Evolutionary conservation across 1,139 yeast genomes (phyloP).

Genomic region (Blastobotrys apis): DNA sequence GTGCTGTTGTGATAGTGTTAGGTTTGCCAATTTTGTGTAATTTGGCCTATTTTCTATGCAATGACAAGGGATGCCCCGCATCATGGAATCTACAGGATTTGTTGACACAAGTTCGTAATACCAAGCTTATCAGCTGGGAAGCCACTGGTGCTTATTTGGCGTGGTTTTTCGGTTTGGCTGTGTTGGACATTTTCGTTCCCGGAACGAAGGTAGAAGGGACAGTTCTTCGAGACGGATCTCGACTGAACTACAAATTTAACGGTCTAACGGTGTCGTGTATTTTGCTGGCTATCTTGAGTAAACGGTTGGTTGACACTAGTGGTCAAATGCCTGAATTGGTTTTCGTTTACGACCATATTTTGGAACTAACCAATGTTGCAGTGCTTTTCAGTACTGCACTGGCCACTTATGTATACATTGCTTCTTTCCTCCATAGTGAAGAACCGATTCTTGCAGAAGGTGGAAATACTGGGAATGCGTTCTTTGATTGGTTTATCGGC

Average conservation of each 20-base stretch:
- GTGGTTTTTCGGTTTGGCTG: slow-evolving; percentile 69
- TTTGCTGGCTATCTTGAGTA: slow-evolving; percentile 44
- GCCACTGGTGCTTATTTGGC: slow-evolving; percentile 63
- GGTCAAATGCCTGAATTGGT: slow-evolving; percentile 74
- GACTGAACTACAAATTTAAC: slow-evolving; percentile 71
- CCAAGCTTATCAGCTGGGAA: slow-evolving; percentile 28
- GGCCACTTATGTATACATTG: slow-evolving; percentile 60
- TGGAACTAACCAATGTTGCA: slow-evolving; percentile 61
- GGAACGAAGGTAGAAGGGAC: slow-evolving; percentile 69
- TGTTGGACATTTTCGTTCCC: slow-evolving; percentile 66
- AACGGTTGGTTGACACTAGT: slow-evolving; percentile 48
- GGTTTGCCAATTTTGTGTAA: slow-evolving; percentile 65
- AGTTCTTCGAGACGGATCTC: slow-evolving; percentile 67
- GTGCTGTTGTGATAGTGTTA: slow-evolving; percentile 62
- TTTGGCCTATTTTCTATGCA: slow-evolving; percentile 49
- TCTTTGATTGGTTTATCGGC: slow-evolving; percentile 97
- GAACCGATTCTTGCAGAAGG: slow-evolving; percentile 78
- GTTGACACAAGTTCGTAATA: slow-evolving; percentile 33
- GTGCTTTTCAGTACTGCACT: slow-evolving; percentile 59
- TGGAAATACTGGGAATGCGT: slow-evolving; percentile 71
- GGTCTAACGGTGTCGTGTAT: slow-evolving; percentile 58
- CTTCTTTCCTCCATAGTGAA: slow-evolving; percentile 57
- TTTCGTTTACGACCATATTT: slow-evolving; percentile 64
- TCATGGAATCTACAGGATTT: slow-evolving; percentile 20
- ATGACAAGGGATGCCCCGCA: slow-evolving; percentile 35